Conservation (phyloP, 2,329 filamentous ascomycete species). For the Penicillium sumatraense region DNA sequence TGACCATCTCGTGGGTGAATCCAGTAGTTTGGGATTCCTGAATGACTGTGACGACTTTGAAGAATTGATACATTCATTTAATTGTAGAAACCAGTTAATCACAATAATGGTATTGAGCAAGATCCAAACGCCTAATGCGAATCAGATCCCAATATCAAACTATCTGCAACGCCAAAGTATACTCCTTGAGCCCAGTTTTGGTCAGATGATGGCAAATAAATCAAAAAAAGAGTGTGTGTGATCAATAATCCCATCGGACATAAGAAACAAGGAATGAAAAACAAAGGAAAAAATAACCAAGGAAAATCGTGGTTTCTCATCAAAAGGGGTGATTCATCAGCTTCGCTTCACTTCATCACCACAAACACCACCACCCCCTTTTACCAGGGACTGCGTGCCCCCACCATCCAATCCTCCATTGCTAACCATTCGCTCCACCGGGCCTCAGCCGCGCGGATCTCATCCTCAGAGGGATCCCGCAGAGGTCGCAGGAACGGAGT, state of each 20-base stretch:
- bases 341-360: background rate
- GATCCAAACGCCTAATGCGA: background rate
- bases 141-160: background rate
- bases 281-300: conserved; percentile 13
- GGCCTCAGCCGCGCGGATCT: conserved; percentile 79
- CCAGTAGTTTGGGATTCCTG: background rate
- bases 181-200: background rate
- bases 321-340: conserved; percentile 8
- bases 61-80: background rate
- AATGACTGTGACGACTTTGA: too few relatives aligned
- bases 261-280: background rate
- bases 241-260: too few relatives aligned
- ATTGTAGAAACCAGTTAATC: too few relatives aligned
- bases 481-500: conserved; percentile 85
- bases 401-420: conserved; percentile 98
- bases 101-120: background rate
- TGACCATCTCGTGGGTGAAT: background rate
- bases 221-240: background rate
- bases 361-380: background rate
- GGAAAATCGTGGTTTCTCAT: conserved; percentile 31
- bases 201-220: background rate
- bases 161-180: background rate
- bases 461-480: conserved; percentile 72
- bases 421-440: conserved; percentile 94
- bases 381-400: conserved; percentile 61